These are phyloP conservation scores for Leishmania lainsoni DNA, from an alignment of 208 protist genomes.

Conservation along the genomic window DNA sequence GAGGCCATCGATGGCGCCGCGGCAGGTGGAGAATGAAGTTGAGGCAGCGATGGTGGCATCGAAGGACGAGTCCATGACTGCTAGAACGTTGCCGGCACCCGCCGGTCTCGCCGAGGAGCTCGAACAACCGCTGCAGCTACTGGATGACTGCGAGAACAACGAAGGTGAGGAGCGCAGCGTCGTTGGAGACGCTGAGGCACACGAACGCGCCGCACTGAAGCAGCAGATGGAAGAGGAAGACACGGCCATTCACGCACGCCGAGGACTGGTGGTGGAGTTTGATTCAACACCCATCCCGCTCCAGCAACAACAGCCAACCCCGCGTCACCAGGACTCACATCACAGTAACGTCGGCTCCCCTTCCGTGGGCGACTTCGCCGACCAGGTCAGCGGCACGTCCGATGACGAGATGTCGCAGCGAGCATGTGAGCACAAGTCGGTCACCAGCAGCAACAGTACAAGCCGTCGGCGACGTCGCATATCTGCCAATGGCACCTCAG, in stretches of 20 bases:
- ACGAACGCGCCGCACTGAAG: conserved; percentile 37
- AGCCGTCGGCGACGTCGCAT: conserved; percentile 8
- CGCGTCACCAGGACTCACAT: conserved; percentile 5
- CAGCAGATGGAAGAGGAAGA: conserved; percentile 45
- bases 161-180: conserved; percentile 47
- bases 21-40: not conserved
- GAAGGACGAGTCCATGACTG: not conserved
- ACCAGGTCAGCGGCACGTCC: conserved; percentile 72
- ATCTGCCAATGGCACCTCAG: not conserved
- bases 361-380: conserved; percentile 17
- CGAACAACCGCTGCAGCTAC: conserved; percentile 10
- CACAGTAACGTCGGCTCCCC: not conserved
- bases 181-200: conserved; percentile 40
- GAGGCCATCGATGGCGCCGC: too few species aligned
- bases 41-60: not conserved
- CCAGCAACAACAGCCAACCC: not conserved
- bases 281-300: conserved; percentile 35
- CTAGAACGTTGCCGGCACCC: not conserved
- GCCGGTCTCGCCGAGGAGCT: not conserved
- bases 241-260: conserved; percentile 32
- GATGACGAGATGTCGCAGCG: conserved; percentile 62
- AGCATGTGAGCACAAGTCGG: conserved; percentile 13
- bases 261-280: conserved; percentile 55
- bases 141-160: conserved; percentile 26
- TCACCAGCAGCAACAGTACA: conserved; percentile 8